These are phyloP conservation scores for Nepenthes alata DNA, from an alignment of 179 eudicot species.

Conservation along the genomic window DNA sequence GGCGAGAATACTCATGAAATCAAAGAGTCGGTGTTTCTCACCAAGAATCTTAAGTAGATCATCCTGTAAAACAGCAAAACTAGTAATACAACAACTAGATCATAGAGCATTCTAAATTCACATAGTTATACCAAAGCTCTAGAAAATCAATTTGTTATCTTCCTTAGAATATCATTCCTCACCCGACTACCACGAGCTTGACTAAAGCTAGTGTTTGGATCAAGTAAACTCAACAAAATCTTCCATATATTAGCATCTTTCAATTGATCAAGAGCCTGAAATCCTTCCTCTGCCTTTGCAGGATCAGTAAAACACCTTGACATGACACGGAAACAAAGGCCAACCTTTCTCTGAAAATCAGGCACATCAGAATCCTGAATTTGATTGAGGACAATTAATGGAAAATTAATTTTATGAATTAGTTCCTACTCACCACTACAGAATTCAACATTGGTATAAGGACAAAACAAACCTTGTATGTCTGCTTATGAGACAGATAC, in stretches of 20 bases:
- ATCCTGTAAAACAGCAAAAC: conserved; percentile 33
- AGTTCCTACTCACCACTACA: background rate
- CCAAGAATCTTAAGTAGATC: conserved; percentile 78
- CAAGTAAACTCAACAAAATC: conserved; percentile 46
- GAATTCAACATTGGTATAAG: background rate
- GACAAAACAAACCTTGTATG: conserved; percentile 43
- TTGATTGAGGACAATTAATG: conserved; percentile 7
- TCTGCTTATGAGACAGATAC: conserved; percentile 80
- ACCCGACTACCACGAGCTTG: conserved; percentile 61
- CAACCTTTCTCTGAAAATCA: conserved; percentile 58
- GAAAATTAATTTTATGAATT: background rate
- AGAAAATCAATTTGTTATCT: background rate
- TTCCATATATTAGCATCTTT: conserved; percentile 88
- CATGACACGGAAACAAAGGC: conserved; percentile 67
- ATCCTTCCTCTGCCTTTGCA: conserved; percentile 66
- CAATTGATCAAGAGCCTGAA: conserved; percentile 76
- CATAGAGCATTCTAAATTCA: too few species aligned
- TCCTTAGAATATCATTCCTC: conserved; percentile 5
- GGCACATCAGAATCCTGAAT: conserved; percentile 60
- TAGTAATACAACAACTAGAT: background rate
- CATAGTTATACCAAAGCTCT: background rate
- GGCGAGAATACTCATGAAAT: conserved; percentile 60
- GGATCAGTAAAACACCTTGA: conserved; percentile 83
- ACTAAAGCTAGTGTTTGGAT: conserved; percentile 53
- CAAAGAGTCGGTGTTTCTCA: conserved; percentile 66